Base-by-base conservation (phyloP, 805 yeast genomes). In the Cyberlindnera euphorbiae region DNA sequence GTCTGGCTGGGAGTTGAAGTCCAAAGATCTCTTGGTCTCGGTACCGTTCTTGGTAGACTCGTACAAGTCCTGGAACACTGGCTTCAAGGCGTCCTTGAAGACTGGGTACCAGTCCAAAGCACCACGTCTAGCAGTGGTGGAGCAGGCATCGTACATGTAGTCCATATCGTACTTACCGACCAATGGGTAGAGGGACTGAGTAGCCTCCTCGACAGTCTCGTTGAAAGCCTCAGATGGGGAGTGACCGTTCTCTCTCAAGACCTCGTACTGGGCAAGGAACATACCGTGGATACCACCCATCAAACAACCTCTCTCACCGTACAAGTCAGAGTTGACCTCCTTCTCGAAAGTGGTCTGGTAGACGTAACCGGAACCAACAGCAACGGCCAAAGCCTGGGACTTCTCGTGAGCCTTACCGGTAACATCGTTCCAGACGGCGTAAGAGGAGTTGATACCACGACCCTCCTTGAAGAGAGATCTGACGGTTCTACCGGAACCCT, bases 201-300 rank as follows among this genome's bases (percentile, higher is more conserved):
- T 93, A 53, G 98, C 98, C 77, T 93, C 98, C 79, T 93, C 98
- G 55, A 93, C 98, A 56, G 98, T 93, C 79, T 93, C 98, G 73
- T 93, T 93, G 89, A 93, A 93, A 59, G 98, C 97, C 78, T 93
- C 98, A 45, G 97, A 87, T 75, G 98, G 98, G 52, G 97, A 77
- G 82, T 93, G 98, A 53, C 98, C 98, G 66, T 94, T 88, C 77
- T 90, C 97, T 77, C 98, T 89, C 68, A 93, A 82, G 47, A 93
- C 98, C 74, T 93, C 98, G 79, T 93, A 93, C 77, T 93, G 98
- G 57, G 98, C 98, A 63, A 93, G 80, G 93, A 93, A 93, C 97
- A 93, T 93, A 80, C 98, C 98, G 78, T 93, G 98, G 77, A 93
- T 90, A 80, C 97, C 97, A 68, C 97, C 98, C 98, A 90, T 93